Evolutionary conservation across 2,329 filamentous ascomycete species (phyloP).

Genomic region (Neoscytalidium dimidiatum): DNA sequence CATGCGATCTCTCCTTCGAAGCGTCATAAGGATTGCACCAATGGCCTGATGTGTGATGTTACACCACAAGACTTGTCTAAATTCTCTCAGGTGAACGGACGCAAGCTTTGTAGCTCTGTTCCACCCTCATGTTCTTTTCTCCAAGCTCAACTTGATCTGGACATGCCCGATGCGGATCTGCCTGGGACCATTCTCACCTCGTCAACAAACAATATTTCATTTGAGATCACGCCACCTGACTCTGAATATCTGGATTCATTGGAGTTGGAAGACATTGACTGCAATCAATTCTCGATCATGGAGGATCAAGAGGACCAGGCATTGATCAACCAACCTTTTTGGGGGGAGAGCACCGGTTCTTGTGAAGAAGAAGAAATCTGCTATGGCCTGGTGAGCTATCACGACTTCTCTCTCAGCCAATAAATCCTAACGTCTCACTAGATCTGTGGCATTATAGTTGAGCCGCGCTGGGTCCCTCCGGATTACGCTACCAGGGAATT

Average conservation of each 20-base stretch:
- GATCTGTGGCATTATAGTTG: not conserved
- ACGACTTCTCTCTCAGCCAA: no score
- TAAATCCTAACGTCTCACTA: not conserved
- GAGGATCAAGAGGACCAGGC: not conserved
- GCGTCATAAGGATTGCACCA: not conserved
- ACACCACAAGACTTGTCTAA: no score
- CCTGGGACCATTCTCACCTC: not conserved
- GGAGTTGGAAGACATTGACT: no score
- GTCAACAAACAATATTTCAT: not conserved
- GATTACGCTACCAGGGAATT: not conserved
- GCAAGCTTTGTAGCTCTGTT: not conserved
- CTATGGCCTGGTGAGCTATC: not conserved
- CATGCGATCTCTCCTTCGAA: not conserved
- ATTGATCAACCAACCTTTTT: not conserved
- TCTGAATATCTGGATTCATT: not conserved
- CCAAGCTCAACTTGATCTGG: not conserved
- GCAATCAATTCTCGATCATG: not conserved
- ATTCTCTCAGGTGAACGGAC: not conserved
- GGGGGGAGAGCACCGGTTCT: not conserved
- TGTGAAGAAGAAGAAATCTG: not conserved
- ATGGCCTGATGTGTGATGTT: no score
- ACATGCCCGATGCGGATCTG: not conserved
- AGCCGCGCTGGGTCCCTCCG: not conserved
- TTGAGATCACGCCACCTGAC: not conserved
- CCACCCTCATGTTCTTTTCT: not conserved